Percentiles rank a stretch among this genome's conserved stretches.
These are phyloP conservation scores for Ophiostoma perfectum DNA, from an alignment of 2,329 filamentous ascomycete genomes.

Conservation along the genomic window DNA sequence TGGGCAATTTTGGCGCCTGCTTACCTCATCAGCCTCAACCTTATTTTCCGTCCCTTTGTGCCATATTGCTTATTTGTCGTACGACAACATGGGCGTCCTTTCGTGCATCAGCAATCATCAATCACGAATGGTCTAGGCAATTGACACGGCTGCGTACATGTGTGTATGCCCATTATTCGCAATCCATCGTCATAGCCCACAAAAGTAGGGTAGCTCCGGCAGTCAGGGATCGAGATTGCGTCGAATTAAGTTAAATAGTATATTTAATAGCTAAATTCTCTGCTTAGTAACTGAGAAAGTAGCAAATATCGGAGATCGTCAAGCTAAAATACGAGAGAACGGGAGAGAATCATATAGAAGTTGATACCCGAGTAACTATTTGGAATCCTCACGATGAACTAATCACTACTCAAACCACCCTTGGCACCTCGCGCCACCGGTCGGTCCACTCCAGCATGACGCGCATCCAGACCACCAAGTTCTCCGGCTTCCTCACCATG, in stretches of 20 bases:
- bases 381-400: neutral
- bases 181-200: neutral
- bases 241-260: neutral
- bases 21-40: neutral
- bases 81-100: too few relatives aligned
- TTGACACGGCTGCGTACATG: too few relatives aligned
- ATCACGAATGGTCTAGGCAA: neutral
- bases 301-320: neutral
- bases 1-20: neutral
- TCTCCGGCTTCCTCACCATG: slow-evolving; percentile 64
- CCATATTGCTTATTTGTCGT: neutral
- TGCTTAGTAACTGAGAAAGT: neutral
- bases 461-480: slow-evolving; percentile 62
- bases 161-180: too few relatives aligned
- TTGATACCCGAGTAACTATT: neutral
- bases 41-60: neutral
- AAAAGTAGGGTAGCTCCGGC: neutral
- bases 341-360: neutral
- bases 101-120: neutral
- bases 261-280: neutral
- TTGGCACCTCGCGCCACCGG: slow-evolving; percentile 32
- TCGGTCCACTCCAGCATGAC: slow-evolving; percentile 65
- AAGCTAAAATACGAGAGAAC: neutral
- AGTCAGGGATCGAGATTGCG: slow-evolving; percentile 4
- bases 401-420: neutral